Conservation (phyloP, 805 yeast genomes). For the Hyphopichia homilentoma region DNA sequence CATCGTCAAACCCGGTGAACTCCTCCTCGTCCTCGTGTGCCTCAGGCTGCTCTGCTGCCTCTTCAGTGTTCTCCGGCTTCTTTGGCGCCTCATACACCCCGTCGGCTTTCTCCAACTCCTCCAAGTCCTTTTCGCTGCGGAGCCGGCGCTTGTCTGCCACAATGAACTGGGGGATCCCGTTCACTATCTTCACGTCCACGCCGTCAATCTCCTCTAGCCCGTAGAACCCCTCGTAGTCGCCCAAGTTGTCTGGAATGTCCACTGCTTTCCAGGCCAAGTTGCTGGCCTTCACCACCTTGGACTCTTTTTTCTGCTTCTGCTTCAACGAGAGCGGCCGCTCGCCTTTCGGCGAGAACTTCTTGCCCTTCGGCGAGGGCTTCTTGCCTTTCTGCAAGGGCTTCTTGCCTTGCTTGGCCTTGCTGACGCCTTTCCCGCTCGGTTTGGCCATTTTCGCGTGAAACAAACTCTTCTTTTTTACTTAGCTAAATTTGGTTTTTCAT, state of each 20-base stretch:
- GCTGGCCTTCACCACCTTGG: slow-evolving; percentile 45
- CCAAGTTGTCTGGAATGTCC: slow-evolving; percentile 76
- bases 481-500: no score
- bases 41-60: slow-evolving; percentile 14
- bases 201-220: slow-evolving; percentile 95
- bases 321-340: slow-evolving; percentile 24
- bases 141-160: slow-evolving; percentile 25
- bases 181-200: slow-evolving; percentile 71
- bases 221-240: slow-evolving; percentile 85
- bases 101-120: slow-evolving; percentile 8
- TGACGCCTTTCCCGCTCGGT: slow-evolving; percentile 2
- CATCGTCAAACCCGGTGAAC: slow-evolving; percentile 15
- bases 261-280: slow-evolving; percentile 76
- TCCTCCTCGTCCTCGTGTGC: slow-evolving; percentile 13
- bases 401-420: slow-evolving; percentile 1
- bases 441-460: slow-evolving; percentile 2
- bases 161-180: slow-evolving; percentile 62
- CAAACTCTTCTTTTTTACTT: no score
- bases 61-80: slow-evolving; percentile 16
- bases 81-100: slow-evolving; percentile 7
- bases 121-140: slow-evolving; percentile 17
- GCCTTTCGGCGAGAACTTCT: slow-evolving; percentile 5
- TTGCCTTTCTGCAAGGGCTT: background rate
- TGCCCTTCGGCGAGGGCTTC: no score
- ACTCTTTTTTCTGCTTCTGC: slow-evolving; percentile 26